Base-by-base conservation (phyloP, 1,284 basidiomycete genomes). In the Cryptococcus hybrid region DNA sequence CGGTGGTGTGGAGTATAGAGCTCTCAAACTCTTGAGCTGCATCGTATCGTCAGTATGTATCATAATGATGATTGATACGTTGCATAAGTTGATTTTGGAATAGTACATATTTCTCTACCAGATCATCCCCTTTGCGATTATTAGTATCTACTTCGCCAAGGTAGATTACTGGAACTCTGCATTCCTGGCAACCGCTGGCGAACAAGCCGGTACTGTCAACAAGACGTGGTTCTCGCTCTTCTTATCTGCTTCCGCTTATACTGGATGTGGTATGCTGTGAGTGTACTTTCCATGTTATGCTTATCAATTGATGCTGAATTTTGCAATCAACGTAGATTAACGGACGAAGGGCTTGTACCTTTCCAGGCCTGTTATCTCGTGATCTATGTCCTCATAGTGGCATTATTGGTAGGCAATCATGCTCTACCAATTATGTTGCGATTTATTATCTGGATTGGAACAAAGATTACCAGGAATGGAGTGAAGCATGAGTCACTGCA, bases 1-100 rank as follows among this genome's bases (percentile, higher is more conserved):
- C 43, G 70, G 70, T 1, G 69, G 67, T 1, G 65, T 74, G 11
- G 71, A 74, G 50, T 74, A 72, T 46, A 51, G 66, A n/a, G 71
- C 70, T 12, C 51, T 71, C 30, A 60, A 60, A 18, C 50, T 70
- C 35, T 54, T 74, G 54, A 67, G 62, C 15, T 63, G 59, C 38
- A 48, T 70, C 13, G 61, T 71, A 2, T 40, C 58, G 4, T 55
- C 49, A 2, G 70, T 71, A 54, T 63, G 71, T 61, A 11, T 18
- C 7, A 12, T 51, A 11, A 13, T 11, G 1, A 15, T 40, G n/a
- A 13, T 15, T 18, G 12, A 24, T 24, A 24, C 24, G 24, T 18
- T n/a, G 4, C 12, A 38, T 7, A 50, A 39, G 49, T 38, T 51
- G 15, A 51, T 30, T 24, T 49, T 35, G 12, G 34, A 5, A 35